Conservation (phyloP, 139 green algal genomes). For the Tetradesmus lagerheimii region DNA sequence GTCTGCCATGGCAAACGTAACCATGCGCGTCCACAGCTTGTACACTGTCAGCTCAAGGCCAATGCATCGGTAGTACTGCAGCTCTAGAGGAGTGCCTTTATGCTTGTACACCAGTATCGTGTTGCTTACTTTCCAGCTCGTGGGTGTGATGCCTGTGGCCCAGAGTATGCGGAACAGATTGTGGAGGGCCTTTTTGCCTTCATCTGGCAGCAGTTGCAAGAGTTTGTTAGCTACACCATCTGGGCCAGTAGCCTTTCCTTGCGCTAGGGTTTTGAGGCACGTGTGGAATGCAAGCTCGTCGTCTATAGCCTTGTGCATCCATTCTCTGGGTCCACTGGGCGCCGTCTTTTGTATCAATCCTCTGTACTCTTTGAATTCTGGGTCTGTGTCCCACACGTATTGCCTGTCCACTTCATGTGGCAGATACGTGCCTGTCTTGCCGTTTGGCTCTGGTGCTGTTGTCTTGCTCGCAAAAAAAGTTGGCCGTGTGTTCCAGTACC, state of each 20-base stretch:
- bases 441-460: neutral
- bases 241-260: conserved; percentile 47
- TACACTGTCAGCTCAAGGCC: conserved; percentile 50
- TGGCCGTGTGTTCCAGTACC: neutral
- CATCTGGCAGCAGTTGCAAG: conserved; percentile 40
- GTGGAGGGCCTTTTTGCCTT: conserved; percentile 25
- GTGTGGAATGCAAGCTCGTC: conserved; percentile 29
- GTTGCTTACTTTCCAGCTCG: conserved; percentile 45
- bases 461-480: no score
- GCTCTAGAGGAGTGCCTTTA: conserved; percentile 32
- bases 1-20: conserved; percentile 25
- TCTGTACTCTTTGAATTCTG: neutral
- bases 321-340: neutral
- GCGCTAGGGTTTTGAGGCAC: neutral
- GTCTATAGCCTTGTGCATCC: conserved; percentile 29
- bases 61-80: conserved; percentile 53
- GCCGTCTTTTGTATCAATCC: neutral
- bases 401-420: neutral
- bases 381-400: conserved; percentile 1
- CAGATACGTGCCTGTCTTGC: neutral
- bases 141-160: conserved; percentile 50
- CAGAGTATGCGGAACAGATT: conserved; percentile 53
- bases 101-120: conserved; percentile 56
- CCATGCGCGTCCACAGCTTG: conserved; percentile 60
- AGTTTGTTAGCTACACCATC: conserved; percentile 58